phyloP scores from a whole-genome alignment of 2,329 filamentous ascomycete species.

The Aspergillus floridensis region DNA sequence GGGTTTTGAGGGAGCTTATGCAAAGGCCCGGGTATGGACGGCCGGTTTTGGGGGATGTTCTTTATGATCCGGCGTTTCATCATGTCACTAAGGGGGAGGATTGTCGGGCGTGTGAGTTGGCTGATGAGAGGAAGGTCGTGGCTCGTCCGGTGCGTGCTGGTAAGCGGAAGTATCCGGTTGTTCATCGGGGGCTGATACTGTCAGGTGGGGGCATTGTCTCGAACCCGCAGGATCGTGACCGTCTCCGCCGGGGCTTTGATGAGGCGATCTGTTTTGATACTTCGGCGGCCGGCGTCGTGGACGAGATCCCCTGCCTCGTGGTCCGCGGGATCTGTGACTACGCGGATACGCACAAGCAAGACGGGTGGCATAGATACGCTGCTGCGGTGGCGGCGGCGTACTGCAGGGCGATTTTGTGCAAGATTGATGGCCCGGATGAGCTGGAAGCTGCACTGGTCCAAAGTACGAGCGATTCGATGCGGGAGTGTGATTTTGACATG shows the following conservation, averaged over 20 bases:
- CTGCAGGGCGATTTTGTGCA: no score
- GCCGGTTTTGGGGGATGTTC: not conserved
- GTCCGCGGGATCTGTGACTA: no score
- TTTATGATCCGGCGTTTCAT: conserved; percentile 1
- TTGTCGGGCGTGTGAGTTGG: not conserved
- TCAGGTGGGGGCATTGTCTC: conserved; percentile 2
- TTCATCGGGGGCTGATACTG: conserved; percentile 8
- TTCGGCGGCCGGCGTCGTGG: conserved; percentile 9
- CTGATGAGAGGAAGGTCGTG: not conserved
- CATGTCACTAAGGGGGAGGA: not conserved
- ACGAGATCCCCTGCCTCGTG: no score
- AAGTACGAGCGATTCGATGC: no score
- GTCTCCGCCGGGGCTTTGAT: not conserved
- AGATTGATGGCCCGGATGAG: no score
- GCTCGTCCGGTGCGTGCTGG: not conserved
- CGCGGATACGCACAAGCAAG: no score
- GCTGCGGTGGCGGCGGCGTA: no score
- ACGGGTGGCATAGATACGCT: no score
- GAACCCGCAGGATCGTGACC: conserved; percentile 1
- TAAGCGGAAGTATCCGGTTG: not conserved
- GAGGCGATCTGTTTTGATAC: conserved; percentile 15
- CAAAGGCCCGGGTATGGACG: not conserved
- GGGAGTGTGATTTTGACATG: no score
- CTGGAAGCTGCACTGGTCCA: no score
- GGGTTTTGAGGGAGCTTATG: not conserved